Evolutionary conservation across 140 eudicot genomes (phyloP), one percentile per base, ranked within the genome.

Genomic region (Erigeron philadelphicus): DNA sequence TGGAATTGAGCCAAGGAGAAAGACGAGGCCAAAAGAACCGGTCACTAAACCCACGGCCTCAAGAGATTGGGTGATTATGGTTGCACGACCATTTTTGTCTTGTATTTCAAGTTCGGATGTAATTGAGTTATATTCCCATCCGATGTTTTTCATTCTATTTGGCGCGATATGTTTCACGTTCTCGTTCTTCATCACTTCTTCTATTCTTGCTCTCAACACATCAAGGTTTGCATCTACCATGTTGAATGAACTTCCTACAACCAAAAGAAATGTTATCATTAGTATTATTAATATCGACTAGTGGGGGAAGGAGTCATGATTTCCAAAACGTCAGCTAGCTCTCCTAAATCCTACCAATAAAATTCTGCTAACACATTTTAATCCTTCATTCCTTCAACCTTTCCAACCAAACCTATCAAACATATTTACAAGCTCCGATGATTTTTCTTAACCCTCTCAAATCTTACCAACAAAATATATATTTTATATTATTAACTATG

Each of bases 191-290:
- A 69, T 76, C 70, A 78, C 66, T 67, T 72, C 55, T 61, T 76
- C 70, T 44, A 84, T 84, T 81, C 84, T 81, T 35, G 56, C 71
- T 72, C 79, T 79, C 57, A 81, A 70, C 50, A 81, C 73, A 61
- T 55, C 78, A 66, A 81, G 52, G 54, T 79, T 81, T 69, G 84
- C 75, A 71, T 84, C 90, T 70, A 79, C 86, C 56, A 70, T 64
- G 67, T 79, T 81, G 25, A 42, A 57, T 19, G 77, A 35, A 12
- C 72, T 81, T 72, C 81, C 89, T 81, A 64, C 46, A 46, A 31
- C 38, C 38, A 31, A 31, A 31, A 31, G 38, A 31, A 31, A 31
- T 31, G 3, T 31, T 31, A 31, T 31, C 38, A 25, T 25, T 25
- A 25, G 3, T 25, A 25, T 25, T 25, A 0, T 25, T 3, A 25